Conservation (phyloP, 495 filamentous ascomycete species). For the Physcia stellaris region DNA sequence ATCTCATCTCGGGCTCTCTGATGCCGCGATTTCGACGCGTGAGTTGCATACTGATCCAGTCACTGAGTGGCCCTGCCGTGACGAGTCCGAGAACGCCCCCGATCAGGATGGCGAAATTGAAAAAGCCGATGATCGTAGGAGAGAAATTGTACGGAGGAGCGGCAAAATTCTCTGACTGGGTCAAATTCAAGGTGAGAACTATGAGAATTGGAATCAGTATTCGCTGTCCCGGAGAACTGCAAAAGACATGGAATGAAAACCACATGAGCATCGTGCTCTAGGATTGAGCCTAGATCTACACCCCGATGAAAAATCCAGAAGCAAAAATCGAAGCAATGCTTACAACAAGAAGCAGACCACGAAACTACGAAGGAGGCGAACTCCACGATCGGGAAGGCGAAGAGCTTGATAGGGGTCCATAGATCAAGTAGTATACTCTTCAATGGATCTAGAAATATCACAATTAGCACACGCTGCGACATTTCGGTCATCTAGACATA, state of each 20-base stretch:
- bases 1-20: slow-evolving; percentile 57
- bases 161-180: slow-evolving; percentile 45
- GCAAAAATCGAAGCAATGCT: no score
- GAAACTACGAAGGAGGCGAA: slow-evolving; percentile 44
- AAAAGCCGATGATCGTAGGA: slow-evolving; percentile 36
- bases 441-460: slow-evolving; percentile 23
- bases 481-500: slow-evolving; percentile 40
- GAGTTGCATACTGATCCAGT: slow-evolving; percentile 42
- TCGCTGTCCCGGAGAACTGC: no score
- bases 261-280: no score
- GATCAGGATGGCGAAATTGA: slow-evolving; percentile 31
- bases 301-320: no score
- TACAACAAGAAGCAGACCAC: slow-evolving; percentile 44
- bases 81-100: slow-evolving; percentile 40
- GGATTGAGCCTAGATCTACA: no score
- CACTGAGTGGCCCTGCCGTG: slow-evolving; percentile 45
- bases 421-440: slow-evolving; percentile 27
- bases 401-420: slow-evolving; percentile 40
- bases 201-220: no score
- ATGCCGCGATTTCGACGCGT: slow-evolving; percentile 47
- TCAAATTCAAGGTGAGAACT: slow-evolving; percentile 52
- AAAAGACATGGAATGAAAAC: no score
- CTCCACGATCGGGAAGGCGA: slow-evolving; percentile 51
- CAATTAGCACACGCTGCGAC: slow-evolving; percentile 22
- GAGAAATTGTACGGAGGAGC: slow-evolving; percentile 45